Conservation (phyloP, 805 yeast genomes). For the Metschnikowia hibisci region DNA sequence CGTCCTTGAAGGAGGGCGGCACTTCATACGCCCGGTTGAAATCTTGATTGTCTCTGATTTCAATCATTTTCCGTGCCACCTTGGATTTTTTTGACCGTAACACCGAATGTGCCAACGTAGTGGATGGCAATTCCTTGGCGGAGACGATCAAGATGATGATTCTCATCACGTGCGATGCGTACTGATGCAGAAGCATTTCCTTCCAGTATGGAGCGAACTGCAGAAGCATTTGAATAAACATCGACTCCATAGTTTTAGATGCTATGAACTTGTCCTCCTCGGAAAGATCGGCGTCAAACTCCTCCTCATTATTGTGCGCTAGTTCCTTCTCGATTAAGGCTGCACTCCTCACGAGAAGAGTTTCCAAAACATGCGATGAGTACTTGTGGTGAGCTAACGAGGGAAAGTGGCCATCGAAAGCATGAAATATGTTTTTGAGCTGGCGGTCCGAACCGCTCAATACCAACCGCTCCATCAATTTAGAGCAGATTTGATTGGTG, state of each 20-base stretch:
- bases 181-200: constrained; percentile 66
- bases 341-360: constrained; percentile 72
- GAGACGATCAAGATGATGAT: constrained; percentile 65
- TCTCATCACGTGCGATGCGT: constrained; percentile 86
- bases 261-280: constrained; percentile 32
- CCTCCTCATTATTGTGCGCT: constrained; percentile 28
- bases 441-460: constrained; percentile 61
- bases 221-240: constrained; percentile 59
- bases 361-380: constrained; percentile 90
- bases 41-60: constrained; percentile 73
- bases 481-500: constrained; percentile 93
- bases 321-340: constrained; percentile 72
- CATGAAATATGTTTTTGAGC: constrained; percentile 58
- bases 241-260: constrained; percentile 57
- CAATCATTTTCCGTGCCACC: constrained; percentile 91
- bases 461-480: constrained; percentile 83
- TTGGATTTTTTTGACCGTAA: constrained; percentile 80
- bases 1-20: constrained; percentile 63
- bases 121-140: constrained; percentile 74
- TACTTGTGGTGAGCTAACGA: constrained; percentile 81
- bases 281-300: constrained; percentile 19
- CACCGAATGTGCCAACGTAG: constrained; percentile 63
- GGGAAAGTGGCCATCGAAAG: constrained; percentile 71
- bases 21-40: constrained; percentile 63
- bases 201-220: constrained; percentile 61